These are phyloP conservation scores for Penicillium cosmopolitanum DNA, from an alignment of 495 filamentous ascomycete genomes.

Conservation along the genomic window DNA sequence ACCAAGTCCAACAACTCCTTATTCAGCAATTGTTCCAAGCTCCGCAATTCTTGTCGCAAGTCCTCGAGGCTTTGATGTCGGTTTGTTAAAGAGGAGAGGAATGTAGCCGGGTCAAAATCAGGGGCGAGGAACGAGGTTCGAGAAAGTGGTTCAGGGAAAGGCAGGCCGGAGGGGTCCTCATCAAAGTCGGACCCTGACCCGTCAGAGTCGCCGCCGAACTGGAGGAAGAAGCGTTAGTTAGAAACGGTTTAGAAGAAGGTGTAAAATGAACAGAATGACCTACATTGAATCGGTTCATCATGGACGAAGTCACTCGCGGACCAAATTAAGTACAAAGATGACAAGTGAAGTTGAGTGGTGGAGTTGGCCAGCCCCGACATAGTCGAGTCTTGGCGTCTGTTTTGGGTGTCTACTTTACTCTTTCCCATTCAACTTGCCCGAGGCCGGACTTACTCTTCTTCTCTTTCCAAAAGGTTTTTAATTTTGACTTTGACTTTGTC, in stretches of 20 bases:
- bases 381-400: constrained; percentile 30
- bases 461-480: background rate
- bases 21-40: constrained; percentile 71
- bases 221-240: constrained; percentile 3
- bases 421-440: background rate
- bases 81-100: constrained; percentile 80
- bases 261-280: background rate
- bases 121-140: constrained; percentile 77
- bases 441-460: background rate
- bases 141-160: constrained; percentile 80
- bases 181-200: constrained; percentile 57
- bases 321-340: constrained; percentile 2
- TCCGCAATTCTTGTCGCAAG: constrained; percentile 80
- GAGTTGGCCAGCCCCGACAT: constrained; percentile 19
- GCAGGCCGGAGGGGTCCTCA: constrained; percentile 69
- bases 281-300: constrained; percentile 36
- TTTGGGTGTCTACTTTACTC: constrained; percentile 9
- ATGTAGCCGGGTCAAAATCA: constrained; percentile 77
- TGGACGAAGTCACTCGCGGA: constrained; percentile 10
- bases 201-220: constrained; percentile 57
- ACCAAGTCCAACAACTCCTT: constrained; percentile 91
- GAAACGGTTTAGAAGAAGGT: background rate
- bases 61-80: constrained; percentile 97
- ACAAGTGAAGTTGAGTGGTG: constrained; percentile 19
- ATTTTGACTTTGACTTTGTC: background rate